Conservation (phyloP, 2,329 filamentous ascomycete species). For the Pseudogymnoascus sp. region DNA sequence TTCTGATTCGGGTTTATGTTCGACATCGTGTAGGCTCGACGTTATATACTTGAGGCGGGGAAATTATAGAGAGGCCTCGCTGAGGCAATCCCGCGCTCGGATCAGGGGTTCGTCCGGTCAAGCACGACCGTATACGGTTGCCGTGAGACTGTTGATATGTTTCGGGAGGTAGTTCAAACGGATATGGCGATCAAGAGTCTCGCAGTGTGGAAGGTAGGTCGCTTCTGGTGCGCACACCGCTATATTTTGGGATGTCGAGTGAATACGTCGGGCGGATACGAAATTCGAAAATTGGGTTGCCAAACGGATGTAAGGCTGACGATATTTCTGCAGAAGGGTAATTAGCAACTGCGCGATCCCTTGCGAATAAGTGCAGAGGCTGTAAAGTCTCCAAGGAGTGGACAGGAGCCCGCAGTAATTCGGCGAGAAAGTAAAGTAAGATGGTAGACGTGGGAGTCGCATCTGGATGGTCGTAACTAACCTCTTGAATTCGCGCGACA, state of each 20-base stretch:
- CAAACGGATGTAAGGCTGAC: background rate
- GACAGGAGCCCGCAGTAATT: background rate
- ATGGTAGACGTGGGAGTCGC: background rate
- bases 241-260: background rate
- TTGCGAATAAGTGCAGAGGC: background rate
- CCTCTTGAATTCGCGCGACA: slow-evolving; percentile 4
- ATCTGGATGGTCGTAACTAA: background rate
- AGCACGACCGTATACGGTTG: background rate
- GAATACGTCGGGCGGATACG: background rate
- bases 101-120: slow-evolving; percentile 26
- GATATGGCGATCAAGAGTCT: background rate
- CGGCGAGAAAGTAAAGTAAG: background rate
- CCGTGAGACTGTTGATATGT: slow-evolving; percentile 1
- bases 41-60: slow-evolving; percentile 20
- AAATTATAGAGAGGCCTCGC: slow-evolving; percentile 6
- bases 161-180: background rate
- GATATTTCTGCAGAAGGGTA: background rate
- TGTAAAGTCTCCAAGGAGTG: background rate
- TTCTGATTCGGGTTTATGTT: slow-evolving; percentile 9
- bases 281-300: background rate
- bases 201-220: background rate
- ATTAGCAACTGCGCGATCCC: background rate
- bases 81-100: slow-evolving; percentile 21
- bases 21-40: slow-evolving; percentile 12
- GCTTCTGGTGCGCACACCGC: background rate